Base-by-base conservation (phyloP, 768 basidiomycete species). In the Leucocoprinus leucothites region DNA sequence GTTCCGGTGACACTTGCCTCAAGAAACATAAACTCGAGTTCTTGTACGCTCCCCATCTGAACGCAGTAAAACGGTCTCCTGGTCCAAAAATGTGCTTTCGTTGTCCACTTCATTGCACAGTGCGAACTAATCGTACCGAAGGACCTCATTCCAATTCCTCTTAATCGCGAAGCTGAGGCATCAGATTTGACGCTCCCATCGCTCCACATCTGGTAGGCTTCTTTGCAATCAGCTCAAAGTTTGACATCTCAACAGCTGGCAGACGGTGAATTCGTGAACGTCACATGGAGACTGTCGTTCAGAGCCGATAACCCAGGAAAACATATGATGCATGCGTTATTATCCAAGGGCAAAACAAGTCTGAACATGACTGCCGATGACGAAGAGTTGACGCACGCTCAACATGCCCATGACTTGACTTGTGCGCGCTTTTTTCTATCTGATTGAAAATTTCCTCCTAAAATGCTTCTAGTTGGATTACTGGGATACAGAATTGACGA, bases 261-360 rank as follows among this genome's bases (percentile, higher is more conserved):
- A 11, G 31, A 31, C 25, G 48, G 47, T 36, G 64, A 68, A 11
- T 66, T 53, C 28, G 54, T 73, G 25, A 62, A 70, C 9, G 58
- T 75, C 6, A 63, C 62, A 9, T 74, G 72, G 72, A 68, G 65
- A 3, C 57, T 75, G 24, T 61, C 64, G 0, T 71, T 66, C 34
- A 64, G 67, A 0, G 67, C 65, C 11, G 57, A 52, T 14, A 57
- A 65, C 1, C 65, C 62, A 8, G 48, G n/a, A 6, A 70, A 67
- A 48, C 48, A 63, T 22, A 57, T 57, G 0, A 60, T 67, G 43
- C 48, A 49, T 3, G 31, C 64, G 16, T 51, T 53, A 13, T 49
- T 36, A 14, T 41, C 35, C 3, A 24, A 28, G 7, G 1, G 3
- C n/a, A 47, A 18, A 2, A 50, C 48, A 40, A n/a, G n/a, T n/a